phyloP scores from a whole-genome alignment of 1,284 basidiomycete species.

The Stygiomarasmius scandens region DNA sequence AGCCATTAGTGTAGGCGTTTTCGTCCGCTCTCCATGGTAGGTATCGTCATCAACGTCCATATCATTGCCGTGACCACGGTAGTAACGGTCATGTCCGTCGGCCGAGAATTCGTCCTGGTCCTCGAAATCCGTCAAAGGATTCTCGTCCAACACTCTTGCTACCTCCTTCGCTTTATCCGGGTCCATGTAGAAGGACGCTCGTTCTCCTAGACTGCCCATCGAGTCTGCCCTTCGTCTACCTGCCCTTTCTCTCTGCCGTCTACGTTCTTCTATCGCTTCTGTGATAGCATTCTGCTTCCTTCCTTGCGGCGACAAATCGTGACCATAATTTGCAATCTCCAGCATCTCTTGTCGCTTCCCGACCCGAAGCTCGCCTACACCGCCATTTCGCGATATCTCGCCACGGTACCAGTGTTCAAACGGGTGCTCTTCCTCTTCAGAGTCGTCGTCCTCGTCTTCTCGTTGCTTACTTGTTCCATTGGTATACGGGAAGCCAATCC shows the following conservation, averaged over 20 bases:
- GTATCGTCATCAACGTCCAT: constrained; percentile 21
- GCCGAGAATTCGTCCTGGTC: too few species aligned
- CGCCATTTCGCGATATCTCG: constrained; percentile 76
- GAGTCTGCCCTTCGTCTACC: constrained; percentile 37
- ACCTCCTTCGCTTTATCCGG: constrained; percentile 49
- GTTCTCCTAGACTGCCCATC: constrained; percentile 45
- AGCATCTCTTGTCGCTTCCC: constrained; percentile 75
- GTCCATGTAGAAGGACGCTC: constrained; percentile 70
- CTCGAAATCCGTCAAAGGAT: constrained; percentile 69
- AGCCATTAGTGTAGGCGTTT: neutral
- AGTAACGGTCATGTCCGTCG: constrained; percentile 32
- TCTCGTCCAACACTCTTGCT: constrained; percentile 67
- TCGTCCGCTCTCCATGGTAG: constrained; percentile 37
- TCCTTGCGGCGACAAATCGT: constrained; percentile 37
- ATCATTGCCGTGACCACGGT: constrained; percentile 19
- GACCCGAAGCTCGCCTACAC: constrained; percentile 75
- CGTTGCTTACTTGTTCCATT: too few species aligned
- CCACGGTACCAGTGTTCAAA: constrained; percentile 86
- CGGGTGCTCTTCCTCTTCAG: constrained; percentile 59
- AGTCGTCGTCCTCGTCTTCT: too few species aligned
- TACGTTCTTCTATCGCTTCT: constrained; percentile 25
- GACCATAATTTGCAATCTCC: constrained; percentile 80
- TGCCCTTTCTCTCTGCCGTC: too few species aligned
- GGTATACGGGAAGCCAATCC: too few species aligned
- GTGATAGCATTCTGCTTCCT: constrained; percentile 24